Base-by-base conservation (phyloP, 495 filamentous ascomycete species). In the Sordaria brevicollis region DNA sequence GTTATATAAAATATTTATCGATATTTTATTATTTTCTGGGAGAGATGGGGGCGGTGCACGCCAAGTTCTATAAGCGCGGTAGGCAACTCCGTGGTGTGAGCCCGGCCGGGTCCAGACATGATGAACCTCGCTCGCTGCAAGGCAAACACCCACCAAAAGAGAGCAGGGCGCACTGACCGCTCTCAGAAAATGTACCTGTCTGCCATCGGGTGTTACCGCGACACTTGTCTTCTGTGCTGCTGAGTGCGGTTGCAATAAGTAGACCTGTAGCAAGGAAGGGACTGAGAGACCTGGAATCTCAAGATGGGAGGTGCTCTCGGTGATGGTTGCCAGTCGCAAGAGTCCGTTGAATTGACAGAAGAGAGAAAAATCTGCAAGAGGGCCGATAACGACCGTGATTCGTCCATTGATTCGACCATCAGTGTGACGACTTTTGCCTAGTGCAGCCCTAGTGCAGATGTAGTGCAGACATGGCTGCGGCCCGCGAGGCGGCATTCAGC, bases 341-440 rank as follows among this genome's bases (percentile, higher is more conserved):
- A 62, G 49, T 31, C 25, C 31, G 49, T 62, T 62, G 49, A 62
- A 15, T 54, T n/a, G 49, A 31, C 25, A 57, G 1, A 25, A 68
- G 43, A 54, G 54, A 33, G n/a, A 35, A 68, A 70, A 65, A 66
- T 65, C 37, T 49, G 65, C 66, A 70, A 71, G 75, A 76, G 62
- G 21, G 41, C 69, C 71, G 70, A 71, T 74, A 41, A 39, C 49
- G 68, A 66, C 75, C 68, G 68, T 80, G 76, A 81, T 81, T 81
- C 72, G 79, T 75, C 57, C 43, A 68, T 67, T n/a, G 43, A 57
- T 68, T 43, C 72, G 72, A 75, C 66, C 70, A 39, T 54, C 67
- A 69, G 74, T 81, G 80, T 81, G 80, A 81, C 76, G 75, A 76
- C 72, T 71, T 69, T 71, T 75, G 70, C 75, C 76, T 79, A 74